These are phyloP conservation scores for Rhodamnia rubescens DNA, from an alignment of 345 rosid genomes.

Conservation along the genomic window DNA sequence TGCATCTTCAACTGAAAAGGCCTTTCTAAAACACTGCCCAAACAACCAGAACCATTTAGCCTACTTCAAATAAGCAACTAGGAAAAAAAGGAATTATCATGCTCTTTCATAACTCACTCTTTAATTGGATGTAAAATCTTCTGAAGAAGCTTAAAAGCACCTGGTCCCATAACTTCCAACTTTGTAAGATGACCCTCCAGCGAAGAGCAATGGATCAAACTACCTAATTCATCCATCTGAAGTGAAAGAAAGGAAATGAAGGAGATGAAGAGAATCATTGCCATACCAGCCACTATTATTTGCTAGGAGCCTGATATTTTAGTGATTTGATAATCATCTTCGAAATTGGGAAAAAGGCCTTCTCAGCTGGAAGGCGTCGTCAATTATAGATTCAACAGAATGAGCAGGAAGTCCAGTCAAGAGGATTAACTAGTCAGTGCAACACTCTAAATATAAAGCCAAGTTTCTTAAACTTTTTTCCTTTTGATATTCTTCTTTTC, in stretches of 20 bases:
- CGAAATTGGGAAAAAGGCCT: neutral
- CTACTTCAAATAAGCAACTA: neutral
- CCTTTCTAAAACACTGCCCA: conserved; percentile 30
- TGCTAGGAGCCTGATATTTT: neutral
- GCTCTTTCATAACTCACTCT: conserved; percentile 31
- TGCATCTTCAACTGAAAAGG: conserved; percentile 22
- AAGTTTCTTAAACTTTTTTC: neutral
- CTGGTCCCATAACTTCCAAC: conserved; percentile 65
- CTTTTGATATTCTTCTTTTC: neutral
- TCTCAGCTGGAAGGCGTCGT: too few species aligned
- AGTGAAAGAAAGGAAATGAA: neutral
- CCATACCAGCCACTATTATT: neutral
- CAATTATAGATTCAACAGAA: neutral
- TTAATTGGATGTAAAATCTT: conserved; percentile 36
- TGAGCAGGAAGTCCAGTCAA: neutral
- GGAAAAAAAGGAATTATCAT: neutral
- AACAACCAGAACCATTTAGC: conserved; percentile 7
- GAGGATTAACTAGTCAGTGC: neutral
- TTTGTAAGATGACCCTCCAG: conserved; percentile 79
- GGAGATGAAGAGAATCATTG: neutral
- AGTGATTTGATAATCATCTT: neutral
- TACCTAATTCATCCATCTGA: conserved; percentile 50
- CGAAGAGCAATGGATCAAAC: conserved; percentile 39
- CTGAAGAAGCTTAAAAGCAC: conserved; percentile 62
- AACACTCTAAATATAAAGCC: neutral